These are phyloP conservation scores for Rehmannia glutinosa DNA, from an alignment of 257 asterid genomes.

Conservation along the genomic window DNA sequence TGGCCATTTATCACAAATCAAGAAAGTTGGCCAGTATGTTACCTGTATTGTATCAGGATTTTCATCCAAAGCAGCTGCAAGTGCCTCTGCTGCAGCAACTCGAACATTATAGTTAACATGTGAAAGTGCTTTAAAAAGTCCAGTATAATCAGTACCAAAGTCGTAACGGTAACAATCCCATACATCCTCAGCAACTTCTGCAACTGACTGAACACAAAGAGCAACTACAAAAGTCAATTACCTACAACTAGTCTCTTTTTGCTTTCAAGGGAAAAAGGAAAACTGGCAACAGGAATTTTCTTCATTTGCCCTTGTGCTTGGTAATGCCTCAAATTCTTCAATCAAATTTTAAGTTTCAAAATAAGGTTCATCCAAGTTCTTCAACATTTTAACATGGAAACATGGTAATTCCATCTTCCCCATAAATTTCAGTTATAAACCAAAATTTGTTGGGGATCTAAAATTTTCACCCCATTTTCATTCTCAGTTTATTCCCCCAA, in stretches of 20 bases:
- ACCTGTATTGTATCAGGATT: conserved; percentile 94
- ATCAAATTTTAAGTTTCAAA: background rate
- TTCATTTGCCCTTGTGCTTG: background rate
- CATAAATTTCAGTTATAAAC: background rate
- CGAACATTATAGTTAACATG: conserved; percentile 82
- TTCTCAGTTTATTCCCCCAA: no score
- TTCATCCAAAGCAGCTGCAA: conserved; percentile 98
- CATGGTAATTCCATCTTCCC: background rate
- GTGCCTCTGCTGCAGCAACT: conserved; percentile 95
- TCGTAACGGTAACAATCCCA: conserved; percentile 91
- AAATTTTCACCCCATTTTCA: no score
- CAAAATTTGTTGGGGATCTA: no score
- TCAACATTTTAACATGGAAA: background rate
- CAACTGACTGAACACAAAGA: conserved; percentile 56
- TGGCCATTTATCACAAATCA: conserved; percentile 1
- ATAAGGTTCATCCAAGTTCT: background rate
- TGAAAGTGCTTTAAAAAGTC: conserved; percentile 76
- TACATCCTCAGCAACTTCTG: conserved; percentile 85
- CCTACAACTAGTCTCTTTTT: background rate
- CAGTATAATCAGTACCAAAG: conserved; percentile 89
- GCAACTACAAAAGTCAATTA: conserved; percentile 12
- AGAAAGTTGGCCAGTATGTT: conserved; percentile 4
- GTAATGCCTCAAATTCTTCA: background rate
- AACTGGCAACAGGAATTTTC: background rate
- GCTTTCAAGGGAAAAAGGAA: background rate